Evolutionary conservation across 2,329 filamentous ascomycete species (phyloP), one percentile per base, ranked within the genome.

Genomic region (Verticillium dahliae): DNA sequence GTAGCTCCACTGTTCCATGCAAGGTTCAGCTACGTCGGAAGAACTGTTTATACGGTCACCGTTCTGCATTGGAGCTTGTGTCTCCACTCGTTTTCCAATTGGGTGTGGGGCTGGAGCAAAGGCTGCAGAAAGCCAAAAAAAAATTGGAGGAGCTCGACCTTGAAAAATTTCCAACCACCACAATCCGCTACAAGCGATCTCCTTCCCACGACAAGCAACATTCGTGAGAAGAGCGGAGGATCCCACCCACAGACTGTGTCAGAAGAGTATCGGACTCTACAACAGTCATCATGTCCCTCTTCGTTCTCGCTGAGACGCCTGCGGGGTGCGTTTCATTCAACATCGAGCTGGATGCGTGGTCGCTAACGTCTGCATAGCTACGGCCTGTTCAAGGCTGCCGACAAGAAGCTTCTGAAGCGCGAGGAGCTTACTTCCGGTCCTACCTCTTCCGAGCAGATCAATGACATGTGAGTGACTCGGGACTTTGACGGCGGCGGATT

Each of bases 391-490:
- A 98, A 99, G 85, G 90, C 94, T 70, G 92, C 93, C 77, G 94
- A 98, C 85, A 98, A 97, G 87, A 98, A 98, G 83, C 85, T 98
- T 63, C 83, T 99, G 67, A 95, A 96, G 78, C 88, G 90, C 72
- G 90, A 94, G 78, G 88, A 93, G 72, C 78, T 96, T 66, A 84
- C 85, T 60, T 83, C 86, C 66, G 88, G 95, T 75, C 83, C 92
- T 65, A 85, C 87, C 67, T 90, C 89, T 63, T 88, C 92, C 39
- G 92, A 97, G 76, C 90, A 90, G 70, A 86, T 96, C 67, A 91
- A 92, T 70, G 90, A 90, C 70, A 86, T 96, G 90, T 94, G 82
- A 82, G 90, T 84, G 31, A 7, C 55, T 6, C n/a, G 41, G 31
- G 50, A 41, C 50, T 58, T 34, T 15, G 22, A 18, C 33, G 50